These are phyloP conservation scores for Ogataea chonburiensis DNA, from an alignment of 805 yeast species.

Conservation along the genomic window DNA sequence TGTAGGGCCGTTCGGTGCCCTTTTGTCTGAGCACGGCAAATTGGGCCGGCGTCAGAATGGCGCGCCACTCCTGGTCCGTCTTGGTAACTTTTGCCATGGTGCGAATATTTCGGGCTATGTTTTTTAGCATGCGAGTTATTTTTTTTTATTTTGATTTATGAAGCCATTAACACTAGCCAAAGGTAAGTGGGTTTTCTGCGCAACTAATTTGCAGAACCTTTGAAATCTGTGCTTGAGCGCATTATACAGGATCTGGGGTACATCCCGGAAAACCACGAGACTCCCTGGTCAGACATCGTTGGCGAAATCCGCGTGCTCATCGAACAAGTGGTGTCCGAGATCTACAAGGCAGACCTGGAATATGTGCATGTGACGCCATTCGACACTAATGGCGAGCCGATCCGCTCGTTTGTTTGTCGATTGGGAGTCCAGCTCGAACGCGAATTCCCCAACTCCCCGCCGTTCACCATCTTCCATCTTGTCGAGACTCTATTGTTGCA, in stretches of 20 bases:
- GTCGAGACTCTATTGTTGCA: constrained; percentile 15
- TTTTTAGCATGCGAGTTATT: constrained; percentile 3
- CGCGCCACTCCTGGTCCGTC: constrained; percentile 72
- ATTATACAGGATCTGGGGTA: constrained; percentile 21
- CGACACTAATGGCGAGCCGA: constrained; percentile 12
- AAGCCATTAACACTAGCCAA: constrained; percentile 6
- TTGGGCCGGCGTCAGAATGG: constrained; percentile 71
- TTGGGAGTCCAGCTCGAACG: constrained; percentile 10
- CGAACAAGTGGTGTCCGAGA: constrained; percentile 7
- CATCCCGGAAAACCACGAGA: constrained; percentile 15
- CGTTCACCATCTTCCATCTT: constrained; percentile 26
- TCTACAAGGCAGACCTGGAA: constrained; percentile 21
- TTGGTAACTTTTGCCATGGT: constrained; percentile 19
- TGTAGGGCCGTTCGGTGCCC: constrained; percentile 67
- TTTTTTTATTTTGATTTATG: constrained; percentile 2
- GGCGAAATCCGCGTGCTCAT: constrained; percentile 14
- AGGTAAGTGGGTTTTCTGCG: constrained; percentile 3
- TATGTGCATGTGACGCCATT: constrained; percentile 17
- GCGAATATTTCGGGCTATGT: constrained; percentile 1
- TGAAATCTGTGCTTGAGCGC: constrained; percentile 10
- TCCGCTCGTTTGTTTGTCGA: constrained; percentile 17
- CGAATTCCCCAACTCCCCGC: constrained; percentile 28
- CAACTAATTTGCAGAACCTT: constrained; percentile 13
- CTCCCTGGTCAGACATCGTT: constrained; percentile 18
- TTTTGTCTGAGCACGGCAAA: constrained; percentile 72